These are phyloP conservation scores for Agaricus blazei DNA, from an alignment of 768 basidiomycete species.

Conservation along the genomic window DNA sequence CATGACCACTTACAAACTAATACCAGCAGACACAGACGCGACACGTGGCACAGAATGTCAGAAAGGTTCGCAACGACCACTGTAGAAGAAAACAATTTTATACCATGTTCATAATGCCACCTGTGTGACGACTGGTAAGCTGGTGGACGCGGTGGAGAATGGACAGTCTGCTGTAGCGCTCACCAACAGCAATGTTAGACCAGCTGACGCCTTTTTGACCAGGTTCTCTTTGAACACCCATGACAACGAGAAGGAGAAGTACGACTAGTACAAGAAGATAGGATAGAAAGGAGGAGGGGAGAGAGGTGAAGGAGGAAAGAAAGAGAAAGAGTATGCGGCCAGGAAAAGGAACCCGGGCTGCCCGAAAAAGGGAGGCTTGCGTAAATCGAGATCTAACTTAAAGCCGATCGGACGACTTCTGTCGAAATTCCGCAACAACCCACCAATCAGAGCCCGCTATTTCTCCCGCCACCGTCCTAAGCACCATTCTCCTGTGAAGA, in stretches of 20 bases:
- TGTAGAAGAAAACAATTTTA: conserved; percentile 14
- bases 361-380: conserved; percentile 14
- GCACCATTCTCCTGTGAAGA: neutral
- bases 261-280: conserved; percentile 15
- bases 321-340: neutral
- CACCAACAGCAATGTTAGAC: conserved; percentile 95
- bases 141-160: conserved; percentile 14
- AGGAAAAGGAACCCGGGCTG: conserved; percentile 14
- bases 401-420: conserved; percentile 28
- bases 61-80: conserved; percentile 1
- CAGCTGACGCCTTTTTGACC: conserved; percentile 90
- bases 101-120: conserved; percentile 99
- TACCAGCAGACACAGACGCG: conserved; percentile 2
- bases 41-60: conserved; percentile 12
- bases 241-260: conserved; percentile 25
- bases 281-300: conserved; percentile 15
- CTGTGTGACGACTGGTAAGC: conserved; percentile 31
- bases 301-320: conserved; percentile 16
- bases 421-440: conserved; percentile 19
- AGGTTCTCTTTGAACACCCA: conserved; percentile 83
- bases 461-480: neutral
- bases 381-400: conserved; percentile 10
- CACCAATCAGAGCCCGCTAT: conserved; percentile 9
- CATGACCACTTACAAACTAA: conserved; percentile 46
- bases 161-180: conserved; percentile 22